Evolutionary conservation across 352 stramenopile species (phyloP), one percentile per base, ranked within the genome.

Genomic region (Phytopythium chamaehyphon): DNA sequence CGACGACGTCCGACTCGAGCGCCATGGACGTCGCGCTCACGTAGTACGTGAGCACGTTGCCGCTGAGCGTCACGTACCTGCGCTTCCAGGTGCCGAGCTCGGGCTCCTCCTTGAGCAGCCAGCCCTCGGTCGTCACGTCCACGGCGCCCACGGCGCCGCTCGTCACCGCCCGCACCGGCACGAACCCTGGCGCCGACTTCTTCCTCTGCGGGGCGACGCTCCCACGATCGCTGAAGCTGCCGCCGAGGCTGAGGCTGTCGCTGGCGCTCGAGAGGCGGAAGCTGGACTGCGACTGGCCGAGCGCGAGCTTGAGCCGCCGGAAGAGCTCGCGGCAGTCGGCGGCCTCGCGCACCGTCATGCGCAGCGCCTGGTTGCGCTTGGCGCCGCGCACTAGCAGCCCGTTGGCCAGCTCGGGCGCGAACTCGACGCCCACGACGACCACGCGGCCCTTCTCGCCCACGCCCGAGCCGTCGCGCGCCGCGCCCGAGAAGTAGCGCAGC

Each of bases 371-470:
- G 3, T 59, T 55, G 47, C 81, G 65, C 60, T 63, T 67, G 44
- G 66, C 66, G 44, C 81, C 80, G 44, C 71, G 67, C 47, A 88
- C 64, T 14, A 89, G 69, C 48, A 94, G 62, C 5, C 74, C 71
- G 31, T 82, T 77, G 44, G 51, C 67, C 4, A 69, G 50, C 15
- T 85, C 66, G 18, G 64, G 69, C 19, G 71, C 64, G 40, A 75
- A 71, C 42, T 82, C 71, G 42, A 83, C 78, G 53, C 69, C 75
- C 1, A 74, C 26, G 22, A 92, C 71, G 22, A 50, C 38, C 18
- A 90, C 60, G 15, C 78, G 66, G 2, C 83, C 83, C 42, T 88
- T 88, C 43, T 90, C 75, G n/a, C 73, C 66, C 6, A 66, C 45
- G 22, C 74, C 71, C 11, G 21, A 42, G 21, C 60, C 64, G 39